Conservation (phyloP, 306 rosid species). For the Rosa lucieae region DNA sequence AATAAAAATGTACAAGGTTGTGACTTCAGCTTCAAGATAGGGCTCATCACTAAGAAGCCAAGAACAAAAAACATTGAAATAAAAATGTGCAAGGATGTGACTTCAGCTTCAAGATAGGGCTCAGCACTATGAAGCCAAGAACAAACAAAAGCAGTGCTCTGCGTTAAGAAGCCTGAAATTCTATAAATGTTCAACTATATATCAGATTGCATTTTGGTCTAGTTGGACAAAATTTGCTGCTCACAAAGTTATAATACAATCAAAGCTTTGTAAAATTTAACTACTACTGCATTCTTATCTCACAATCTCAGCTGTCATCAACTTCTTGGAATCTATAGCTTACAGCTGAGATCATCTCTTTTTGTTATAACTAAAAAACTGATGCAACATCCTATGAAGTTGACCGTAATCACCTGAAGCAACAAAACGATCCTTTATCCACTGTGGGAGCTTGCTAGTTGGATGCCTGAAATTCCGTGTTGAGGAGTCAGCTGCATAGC, state of each 20-base stretch:
- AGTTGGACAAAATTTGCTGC: not conserved
- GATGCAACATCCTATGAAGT: constrained; percentile 72
- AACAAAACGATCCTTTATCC: constrained; percentile 78
- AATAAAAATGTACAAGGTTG: no score
- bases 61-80: no score
- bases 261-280: not conserved
- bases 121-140: not conserved
- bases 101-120: no score
- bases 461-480: constrained; percentile 56
- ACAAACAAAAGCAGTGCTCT: not conserved
- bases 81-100: no score
- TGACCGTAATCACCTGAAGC: constrained; percentile 72
- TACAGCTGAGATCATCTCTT: constrained; percentile 27
- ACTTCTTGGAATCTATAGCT: not conserved
- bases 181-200: not conserved
- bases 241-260: not conserved
- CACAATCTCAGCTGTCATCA: not conserved
- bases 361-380: constrained; percentile 68
- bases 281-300: not conserved
- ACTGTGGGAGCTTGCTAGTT: constrained; percentile 75
- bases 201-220: not conserved
- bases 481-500: constrained; percentile 72
- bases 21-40: no score
- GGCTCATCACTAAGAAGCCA: no score
- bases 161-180: not conserved